These are phyloP conservation scores for Ligustrum vulgare DNA, from an alignment of 257 asterid species.

Conservation along the genomic window DNA sequence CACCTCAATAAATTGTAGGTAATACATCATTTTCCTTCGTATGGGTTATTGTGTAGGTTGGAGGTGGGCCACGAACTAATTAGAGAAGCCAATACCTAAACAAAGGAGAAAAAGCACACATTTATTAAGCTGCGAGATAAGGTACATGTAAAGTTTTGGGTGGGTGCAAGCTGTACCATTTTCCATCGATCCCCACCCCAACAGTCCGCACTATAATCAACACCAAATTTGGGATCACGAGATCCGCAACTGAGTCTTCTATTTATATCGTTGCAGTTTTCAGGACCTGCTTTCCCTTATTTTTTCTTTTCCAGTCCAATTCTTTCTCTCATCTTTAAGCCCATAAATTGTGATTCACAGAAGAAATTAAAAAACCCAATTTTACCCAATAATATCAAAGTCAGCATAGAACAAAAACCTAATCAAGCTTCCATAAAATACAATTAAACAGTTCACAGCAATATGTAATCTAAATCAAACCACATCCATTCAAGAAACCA, in stretches of 20 bases:
- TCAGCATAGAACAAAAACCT: slow-evolving; percentile 14
- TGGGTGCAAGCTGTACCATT: too few species aligned
- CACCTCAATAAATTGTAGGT: not conserved
- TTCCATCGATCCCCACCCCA: slow-evolving; percentile 99
- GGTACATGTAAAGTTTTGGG: too few species aligned
- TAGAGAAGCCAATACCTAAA: too few species aligned
- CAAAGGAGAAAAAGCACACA: too few species aligned
- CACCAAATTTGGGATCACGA: slow-evolving; percentile 56
- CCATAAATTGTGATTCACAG: not conserved
- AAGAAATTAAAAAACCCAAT: not conserved
- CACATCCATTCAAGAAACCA: slow-evolving; percentile 11
- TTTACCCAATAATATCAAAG: slow-evolving; percentile 18
- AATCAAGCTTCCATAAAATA: slow-evolving; percentile 11
- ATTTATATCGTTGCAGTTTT: too few species aligned
- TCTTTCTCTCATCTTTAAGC: not conserved
- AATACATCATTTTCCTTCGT: not conserved
- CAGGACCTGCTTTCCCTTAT: slow-evolving; percentile 31
- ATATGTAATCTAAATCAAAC: not conserved
- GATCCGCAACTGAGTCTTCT: slow-evolving; percentile 77
- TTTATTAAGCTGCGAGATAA: too few species aligned
- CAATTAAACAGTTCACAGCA: slow-evolving; percentile 16
- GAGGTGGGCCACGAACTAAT: too few species aligned
- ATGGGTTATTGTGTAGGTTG: not conserved
- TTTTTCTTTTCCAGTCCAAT: not conserved
- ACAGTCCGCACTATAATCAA: slow-evolving; percentile 68